phyloP scores from a whole-genome alignment of 768 basidiomycete species.

The Bullera alba region DNA sequence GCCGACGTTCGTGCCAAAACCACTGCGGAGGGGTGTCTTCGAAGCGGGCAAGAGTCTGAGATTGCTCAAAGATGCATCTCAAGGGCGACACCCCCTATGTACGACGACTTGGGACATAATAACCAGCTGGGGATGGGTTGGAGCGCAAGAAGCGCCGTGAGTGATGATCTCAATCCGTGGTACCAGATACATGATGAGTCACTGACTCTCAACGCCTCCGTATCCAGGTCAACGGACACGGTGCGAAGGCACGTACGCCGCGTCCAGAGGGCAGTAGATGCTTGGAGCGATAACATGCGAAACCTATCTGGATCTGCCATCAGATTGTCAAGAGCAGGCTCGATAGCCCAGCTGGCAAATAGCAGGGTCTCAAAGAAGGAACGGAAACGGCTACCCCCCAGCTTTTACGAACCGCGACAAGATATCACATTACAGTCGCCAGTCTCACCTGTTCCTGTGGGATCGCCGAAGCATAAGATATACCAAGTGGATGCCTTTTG shows the following conservation, averaged over 20 bases:
- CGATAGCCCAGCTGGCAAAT: background rate
- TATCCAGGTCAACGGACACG: background rate
- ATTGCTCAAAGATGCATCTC: conserved; percentile 27
- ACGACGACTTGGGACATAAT: conserved; percentile 13
- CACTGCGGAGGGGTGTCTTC: conserved; percentile 20
- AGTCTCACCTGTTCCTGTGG: too few relatives aligned
- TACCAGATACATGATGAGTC: too few relatives aligned
- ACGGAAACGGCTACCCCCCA: conserved; percentile 19
- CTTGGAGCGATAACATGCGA: conserved; percentile 1
- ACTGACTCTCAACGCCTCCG: background rate
- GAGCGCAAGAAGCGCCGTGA: background rate
- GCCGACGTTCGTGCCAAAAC: conserved; percentile 30
- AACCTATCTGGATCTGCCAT: conserved; percentile 1
- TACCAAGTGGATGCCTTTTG: conserved; percentile 14
- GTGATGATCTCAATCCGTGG: too few relatives aligned
- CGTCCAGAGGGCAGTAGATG: conserved; percentile 14
- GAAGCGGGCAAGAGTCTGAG: conserved; percentile 33
- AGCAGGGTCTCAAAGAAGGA: conserved; percentile 14
- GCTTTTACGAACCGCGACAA: too few relatives aligned
- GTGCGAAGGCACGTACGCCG: conserved; percentile 10
- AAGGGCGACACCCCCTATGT: conserved; percentile 25
- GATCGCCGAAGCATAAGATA: too few relatives aligned
- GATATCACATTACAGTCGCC: too few relatives aligned
- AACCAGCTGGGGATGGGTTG: conserved; percentile 19
- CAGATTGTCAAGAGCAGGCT: background rate